phyloP scores from a whole-genome alignment of 106 monocot genomes.

The Iris macrosiphon region DNA sequence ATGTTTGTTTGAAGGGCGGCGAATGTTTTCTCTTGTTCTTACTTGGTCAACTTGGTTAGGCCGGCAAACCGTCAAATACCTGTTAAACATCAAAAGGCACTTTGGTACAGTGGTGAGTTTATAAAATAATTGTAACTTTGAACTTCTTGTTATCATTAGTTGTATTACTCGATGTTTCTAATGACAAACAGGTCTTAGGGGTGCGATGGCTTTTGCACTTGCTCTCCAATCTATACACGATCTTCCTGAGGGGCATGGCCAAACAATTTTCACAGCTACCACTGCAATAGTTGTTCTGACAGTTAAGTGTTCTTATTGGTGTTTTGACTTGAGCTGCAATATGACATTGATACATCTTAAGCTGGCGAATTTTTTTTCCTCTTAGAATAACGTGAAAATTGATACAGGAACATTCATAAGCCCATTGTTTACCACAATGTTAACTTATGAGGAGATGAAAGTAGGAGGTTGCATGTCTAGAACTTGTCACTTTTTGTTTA shows the following conservation, averaged over 20 bases:
- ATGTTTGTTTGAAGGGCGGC: conserved; percentile 61
- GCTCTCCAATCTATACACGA: conserved; percentile 96
- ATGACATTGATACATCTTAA: no score
- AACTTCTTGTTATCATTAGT: neutral
- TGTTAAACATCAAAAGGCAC: conserved; percentile 83
- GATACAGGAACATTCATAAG: no score
- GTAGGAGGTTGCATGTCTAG: no score
- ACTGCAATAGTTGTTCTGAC: conserved; percentile 96
- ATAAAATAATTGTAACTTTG: neutral
- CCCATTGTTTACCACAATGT: no score
- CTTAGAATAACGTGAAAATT: no score
- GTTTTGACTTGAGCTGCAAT: no score
- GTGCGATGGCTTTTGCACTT: conserved; percentile 99
- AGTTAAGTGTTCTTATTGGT: conserved; percentile 38
- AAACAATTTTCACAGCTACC: conserved; percentile 91
- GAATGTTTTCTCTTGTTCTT: conserved; percentile 92
- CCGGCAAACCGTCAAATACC: conserved; percentile 75
- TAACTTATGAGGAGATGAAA: no score
- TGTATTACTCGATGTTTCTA: neutral
- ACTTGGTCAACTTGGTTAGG: conserved; percentile 81
- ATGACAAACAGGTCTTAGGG: conserved; percentile 77
- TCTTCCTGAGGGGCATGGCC: conserved; percentile 95
- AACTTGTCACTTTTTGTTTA: no score
- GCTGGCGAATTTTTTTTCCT: no score
- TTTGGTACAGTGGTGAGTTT: conserved; percentile 94